Evolutionary conservation across 176 grass and related monocot genomes (phyloP), one percentile per base, ranked within the genome.

Genomic region (Tillandsia fasciculata): DNA sequence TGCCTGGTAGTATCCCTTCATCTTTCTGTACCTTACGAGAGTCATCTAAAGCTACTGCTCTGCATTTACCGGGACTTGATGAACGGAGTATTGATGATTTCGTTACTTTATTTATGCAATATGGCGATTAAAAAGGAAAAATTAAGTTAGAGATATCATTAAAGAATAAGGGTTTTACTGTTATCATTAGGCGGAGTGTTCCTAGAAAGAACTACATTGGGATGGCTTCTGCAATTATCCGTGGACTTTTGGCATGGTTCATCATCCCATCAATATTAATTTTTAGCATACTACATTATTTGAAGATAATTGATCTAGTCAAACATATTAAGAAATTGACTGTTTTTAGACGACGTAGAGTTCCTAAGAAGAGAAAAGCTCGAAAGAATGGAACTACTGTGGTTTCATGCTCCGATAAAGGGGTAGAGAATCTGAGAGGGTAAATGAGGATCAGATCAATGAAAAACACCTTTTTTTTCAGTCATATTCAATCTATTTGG

Each of bases 361-460:
- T 74, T 72, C 61, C 89, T 52, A 97, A 91, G 80, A 97, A 82
- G 75, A 92, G 74, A 64, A 97, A 92, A 83, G 18, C 66, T 24
- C 84, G 84, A 75, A 89, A 85, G 81, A 77, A 71, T 72, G 63
- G 51, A 48, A 64, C 14, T 56, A 26, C 27, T 52, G 83, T 59
- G 70, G 29, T 70, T 50, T 53, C 74, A 51, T 50, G 68, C 68
- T 81, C 73, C 49, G 75, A 76, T 10, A 83, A 76, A 51, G 83
- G 26, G 69, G 54, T 12, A 29, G n/a, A 74, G 85, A 77, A 84
- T 85, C 65, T 71, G 79, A 72, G 28, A 70, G 66, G 12, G 68
- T 80, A 71, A 81, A 22, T 51, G 63, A 81, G 28, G 65, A 28
- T 29, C 68, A 66, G 12, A 53, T 47, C 54, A 71, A 17, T 18